Percentiles rank a stretch among this genome's conserved stretches.
These are phyloP conservation scores for Aspergillus versicolor DNA, from an alignment of 2,329 filamentous ascomycete species.

Conservation along the genomic window DNA sequence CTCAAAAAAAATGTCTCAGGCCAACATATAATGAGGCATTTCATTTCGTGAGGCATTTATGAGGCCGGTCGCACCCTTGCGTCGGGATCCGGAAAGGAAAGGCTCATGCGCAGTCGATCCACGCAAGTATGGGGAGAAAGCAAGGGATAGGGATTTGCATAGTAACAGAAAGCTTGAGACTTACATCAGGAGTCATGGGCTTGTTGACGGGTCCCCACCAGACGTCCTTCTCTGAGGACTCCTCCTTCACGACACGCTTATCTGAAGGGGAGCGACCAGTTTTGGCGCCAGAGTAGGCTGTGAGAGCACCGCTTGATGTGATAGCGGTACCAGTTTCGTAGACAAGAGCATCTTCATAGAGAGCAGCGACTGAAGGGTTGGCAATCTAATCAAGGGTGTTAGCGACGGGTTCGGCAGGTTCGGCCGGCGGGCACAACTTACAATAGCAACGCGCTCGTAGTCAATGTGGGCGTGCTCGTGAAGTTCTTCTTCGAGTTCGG, in stretches of 20 bases:
- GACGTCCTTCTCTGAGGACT: slow-evolving; percentile 82
- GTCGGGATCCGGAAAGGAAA: slow-evolving; percentile 3
- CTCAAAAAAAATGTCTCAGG: slow-evolving; percentile 20
- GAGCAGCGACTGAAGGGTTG: slow-evolving; percentile 90
- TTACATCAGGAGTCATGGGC: slow-evolving; percentile 95
- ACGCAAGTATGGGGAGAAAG: slow-evolving; percentile 19
- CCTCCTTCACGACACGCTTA: slow-evolving; percentile 95
- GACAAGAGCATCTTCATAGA: slow-evolving; percentile 98
- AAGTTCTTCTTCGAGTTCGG: slow-evolving; percentile 95
- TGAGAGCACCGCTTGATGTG: slow-evolving; percentile 90
- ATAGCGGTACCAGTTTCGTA: slow-evolving; percentile 98
- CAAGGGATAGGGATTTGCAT: slow-evolving; percentile 14
- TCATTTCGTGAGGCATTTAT: slow-evolving; percentile 11
- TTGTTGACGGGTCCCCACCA: slow-evolving; percentile 99
- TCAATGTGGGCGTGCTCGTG: slow-evolving; percentile 98
- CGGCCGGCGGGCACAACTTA: slow-evolving; percentile 48
- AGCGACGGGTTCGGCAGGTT: slow-evolving; percentile 5
- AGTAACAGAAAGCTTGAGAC: slow-evolving; percentile 36
- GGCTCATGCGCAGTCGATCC: slow-evolving; percentile 14
- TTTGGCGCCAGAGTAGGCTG: slow-evolving; percentile 97
- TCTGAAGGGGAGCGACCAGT: slow-evolving; percentile 94
- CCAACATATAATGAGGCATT: slow-evolving; percentile 12
- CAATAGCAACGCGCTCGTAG: slow-evolving; percentile 97
- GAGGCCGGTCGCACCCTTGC: background rate
- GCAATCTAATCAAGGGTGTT: slow-evolving; percentile 55